Conservation (phyloP, 164 flowering plant genomes). For the Tetracentron sinense region DNA sequence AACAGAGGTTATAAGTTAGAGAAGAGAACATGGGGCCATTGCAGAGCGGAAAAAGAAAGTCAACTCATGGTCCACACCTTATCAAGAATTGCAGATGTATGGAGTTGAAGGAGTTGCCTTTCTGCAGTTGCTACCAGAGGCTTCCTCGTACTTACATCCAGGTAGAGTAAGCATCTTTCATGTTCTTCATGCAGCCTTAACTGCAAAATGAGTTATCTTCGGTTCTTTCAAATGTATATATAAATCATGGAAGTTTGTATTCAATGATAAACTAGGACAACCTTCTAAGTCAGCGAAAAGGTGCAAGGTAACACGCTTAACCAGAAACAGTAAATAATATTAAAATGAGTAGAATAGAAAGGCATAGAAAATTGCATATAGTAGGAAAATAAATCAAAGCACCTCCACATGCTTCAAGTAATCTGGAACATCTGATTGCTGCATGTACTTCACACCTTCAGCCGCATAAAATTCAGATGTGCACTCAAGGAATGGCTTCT, state of each 20-base stretch:
- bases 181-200: slow-evolving; percentile 92
- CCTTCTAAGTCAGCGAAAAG: not conserved
- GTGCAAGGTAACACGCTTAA: not conserved
- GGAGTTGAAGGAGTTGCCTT: slow-evolving; percentile 86
- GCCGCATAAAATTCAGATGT: slow-evolving; percentile 96
- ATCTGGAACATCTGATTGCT: slow-evolving; percentile 93
- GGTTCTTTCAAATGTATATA: slow-evolving; percentile 8
- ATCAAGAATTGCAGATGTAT: slow-evolving; percentile 81
- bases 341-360: not conserved
- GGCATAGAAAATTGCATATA: not conserved
- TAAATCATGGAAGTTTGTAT: slow-evolving; percentile 4
- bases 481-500: slow-evolving; percentile 90
- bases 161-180: slow-evolving; percentile 83
- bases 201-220: slow-evolving; percentile 39
- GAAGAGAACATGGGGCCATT: not conserved
- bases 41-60: slow-evolving; percentile 5
- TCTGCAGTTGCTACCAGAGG: slow-evolving; percentile 82
- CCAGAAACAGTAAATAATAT: not conserved
- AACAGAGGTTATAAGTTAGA: not conserved
- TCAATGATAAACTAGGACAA: not conserved
- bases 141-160: slow-evolving; percentile 80
- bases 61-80: slow-evolving; percentile 45
- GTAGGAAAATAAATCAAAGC: slow-evolving; percentile 13
- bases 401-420: slow-evolving; percentile 99
- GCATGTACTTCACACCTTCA: slow-evolving; percentile 96